A percentile compares a stretch with the other conserved stretches of the same genome.
phyloP scores from a whole-genome alignment of 2,329 filamentous ascomycete genomes.

The Aspergillus ustus region DNA sequence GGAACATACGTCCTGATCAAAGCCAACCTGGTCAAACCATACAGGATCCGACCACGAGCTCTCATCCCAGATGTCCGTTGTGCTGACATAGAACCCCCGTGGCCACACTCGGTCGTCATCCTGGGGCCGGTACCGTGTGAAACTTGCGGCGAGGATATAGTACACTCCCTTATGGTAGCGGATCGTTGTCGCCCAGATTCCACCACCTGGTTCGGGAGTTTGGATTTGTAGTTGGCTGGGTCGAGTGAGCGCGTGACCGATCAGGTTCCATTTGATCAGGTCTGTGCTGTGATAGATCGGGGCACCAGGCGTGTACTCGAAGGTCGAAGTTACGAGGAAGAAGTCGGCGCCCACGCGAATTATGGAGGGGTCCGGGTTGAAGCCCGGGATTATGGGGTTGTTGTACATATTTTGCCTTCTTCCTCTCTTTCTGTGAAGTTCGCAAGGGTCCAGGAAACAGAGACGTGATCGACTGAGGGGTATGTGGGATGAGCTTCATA shows the following conservation, averaged over 20 bases:
- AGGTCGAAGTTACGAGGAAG: constrained; percentile 65
- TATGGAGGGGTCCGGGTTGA: constrained; percentile 66
- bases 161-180: constrained; percentile 51
- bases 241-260: constrained; percentile 41
- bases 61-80: constrained; percentile 58
- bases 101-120: constrained; percentile 55
- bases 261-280: constrained; percentile 46
- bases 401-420: constrained; percentile 21
- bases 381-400: constrained; percentile 62
- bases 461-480: not conserved
- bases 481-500: not conserved
- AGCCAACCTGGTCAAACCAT: constrained; percentile 59
- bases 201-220: constrained; percentile 39
- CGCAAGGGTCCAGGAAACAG: too few relatives aligned
- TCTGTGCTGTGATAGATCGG: constrained; percentile 63
- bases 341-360: constrained; percentile 56
- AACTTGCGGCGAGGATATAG: constrained; percentile 54
- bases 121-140: constrained; percentile 46
- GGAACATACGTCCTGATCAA: constrained; percentile 56
- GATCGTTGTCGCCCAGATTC: constrained; percentile 56
- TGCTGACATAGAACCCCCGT: constrained; percentile 60
- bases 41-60: constrained; percentile 58
- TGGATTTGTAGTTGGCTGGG: constrained; percentile 42
- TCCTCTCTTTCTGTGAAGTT: too few relatives aligned
- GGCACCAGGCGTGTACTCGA: constrained; percentile 66